Evolutionary conservation across 176 grass and related monocot genomes (phyloP).

Genomic region (Miscanthus lutarioriparius): DNA sequence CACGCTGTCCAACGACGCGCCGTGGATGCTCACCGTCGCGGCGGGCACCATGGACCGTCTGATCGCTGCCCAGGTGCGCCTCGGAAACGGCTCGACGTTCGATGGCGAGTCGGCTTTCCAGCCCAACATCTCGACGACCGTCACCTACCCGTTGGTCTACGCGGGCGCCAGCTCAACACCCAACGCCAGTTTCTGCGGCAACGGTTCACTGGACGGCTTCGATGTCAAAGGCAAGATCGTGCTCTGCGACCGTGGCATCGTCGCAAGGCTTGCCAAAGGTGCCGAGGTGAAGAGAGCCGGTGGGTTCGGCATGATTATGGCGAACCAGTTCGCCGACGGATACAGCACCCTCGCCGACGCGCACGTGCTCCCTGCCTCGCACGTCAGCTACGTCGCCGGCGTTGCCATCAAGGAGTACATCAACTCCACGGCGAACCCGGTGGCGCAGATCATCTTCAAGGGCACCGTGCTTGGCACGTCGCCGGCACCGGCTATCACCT

Average conservation of each 20-base stretch:
- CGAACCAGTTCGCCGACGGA: conserved; percentile 29
- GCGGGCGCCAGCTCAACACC: conserved; percentile 28
- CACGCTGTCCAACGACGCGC: conserved; percentile 32
- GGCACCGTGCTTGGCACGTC: conserved; percentile 53
- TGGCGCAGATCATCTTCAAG: conserved; percentile 24
- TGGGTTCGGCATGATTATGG: conserved; percentile 57
- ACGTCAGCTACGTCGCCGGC: conserved; percentile 35
- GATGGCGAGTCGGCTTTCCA: conserved; percentile 58
- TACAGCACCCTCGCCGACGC: conserved; percentile 46
- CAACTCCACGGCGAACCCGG: conserved; percentile 9
- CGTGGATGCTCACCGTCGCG: conserved; percentile 23
- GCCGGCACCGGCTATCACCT: conserved; percentile 32
- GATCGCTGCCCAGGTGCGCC: conserved; percentile 22
- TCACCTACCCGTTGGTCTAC: conserved; percentile 19
- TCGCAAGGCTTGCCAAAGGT: background rate
- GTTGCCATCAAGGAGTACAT: conserved; percentile 34
- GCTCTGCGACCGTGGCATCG: conserved; percentile 9
- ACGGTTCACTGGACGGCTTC: conserved; percentile 22
- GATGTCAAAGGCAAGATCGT: conserved; percentile 68
- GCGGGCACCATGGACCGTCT: conserved; percentile 49
- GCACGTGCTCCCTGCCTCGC: conserved; percentile 50
- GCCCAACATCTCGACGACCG: background rate
- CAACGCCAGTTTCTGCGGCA: background rate
- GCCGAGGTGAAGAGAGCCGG: conserved; percentile 34
- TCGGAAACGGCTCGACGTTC: conserved; percentile 43